Evolutionary conservation across 345 rosid species (phyloP).

Genomic region (Durio zibethinus): DNA sequence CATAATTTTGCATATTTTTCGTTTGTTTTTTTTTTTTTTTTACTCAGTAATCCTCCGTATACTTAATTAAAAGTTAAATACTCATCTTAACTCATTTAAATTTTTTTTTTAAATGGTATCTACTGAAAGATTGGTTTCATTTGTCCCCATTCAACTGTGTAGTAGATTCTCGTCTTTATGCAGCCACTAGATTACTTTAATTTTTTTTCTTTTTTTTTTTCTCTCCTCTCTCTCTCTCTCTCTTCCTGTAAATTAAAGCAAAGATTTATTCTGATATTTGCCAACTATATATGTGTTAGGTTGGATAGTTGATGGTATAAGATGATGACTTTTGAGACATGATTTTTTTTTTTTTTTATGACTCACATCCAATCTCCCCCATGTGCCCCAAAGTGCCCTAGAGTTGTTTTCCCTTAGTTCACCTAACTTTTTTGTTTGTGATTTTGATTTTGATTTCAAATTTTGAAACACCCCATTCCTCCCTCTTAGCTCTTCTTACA

Average conservation of each 20-base stretch:
- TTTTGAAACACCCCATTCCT: constrained; percentile 32
- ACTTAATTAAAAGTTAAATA: background rate
- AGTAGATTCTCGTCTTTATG: constrained; percentile 33
- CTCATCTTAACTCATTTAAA: too few relatives aligned
- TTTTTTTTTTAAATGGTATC: constrained; percentile 20
- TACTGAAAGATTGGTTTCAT: constrained; percentile 31
- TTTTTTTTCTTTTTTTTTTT: too few relatives aligned
- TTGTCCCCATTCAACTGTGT: constrained; percentile 34
- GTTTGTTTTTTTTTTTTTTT: background rate
- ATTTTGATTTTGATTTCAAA: constrained; percentile 35
- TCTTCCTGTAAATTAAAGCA: background rate
- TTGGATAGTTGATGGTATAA: background rate
- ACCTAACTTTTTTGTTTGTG: background rate
- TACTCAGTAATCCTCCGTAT: background rate
- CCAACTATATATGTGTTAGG: background rate
- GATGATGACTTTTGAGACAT: constrained; percentile 27
- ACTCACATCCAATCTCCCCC: constrained; percentile 6
- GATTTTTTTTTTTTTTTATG: background rate
- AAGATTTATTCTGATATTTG: constrained; percentile 10
- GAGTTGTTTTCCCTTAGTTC: constrained; percentile 17
- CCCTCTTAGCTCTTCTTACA: background rate
- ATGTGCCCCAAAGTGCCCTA: constrained; percentile 25
- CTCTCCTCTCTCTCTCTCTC: too few relatives aligned
- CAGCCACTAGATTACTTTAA: background rate
- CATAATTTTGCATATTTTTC: background rate